A percentile compares a stretch with the other conserved stretches of the same genome.
Evolutionary conservation across 306 rosid species (phyloP).

Genomic region (Boehmeria nivea): DNA sequence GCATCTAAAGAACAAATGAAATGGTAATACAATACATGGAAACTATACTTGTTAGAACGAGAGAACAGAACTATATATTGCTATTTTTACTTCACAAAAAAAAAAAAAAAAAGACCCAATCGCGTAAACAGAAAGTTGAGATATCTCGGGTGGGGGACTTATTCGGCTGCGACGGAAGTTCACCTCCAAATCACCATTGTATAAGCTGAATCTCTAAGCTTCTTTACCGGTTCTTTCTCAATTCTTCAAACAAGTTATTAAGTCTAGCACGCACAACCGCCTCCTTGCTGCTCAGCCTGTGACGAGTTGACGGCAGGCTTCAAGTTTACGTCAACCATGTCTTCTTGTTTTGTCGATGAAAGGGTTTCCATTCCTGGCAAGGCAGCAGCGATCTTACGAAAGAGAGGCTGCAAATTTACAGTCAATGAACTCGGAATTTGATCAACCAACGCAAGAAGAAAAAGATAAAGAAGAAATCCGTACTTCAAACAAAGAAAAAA

Average conservation of each 20-base stretch:
- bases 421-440: neutral
- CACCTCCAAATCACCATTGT: neutral
- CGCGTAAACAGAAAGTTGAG: too few relatives aligned
- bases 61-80: too few relatives aligned
- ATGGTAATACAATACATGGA: constrained; percentile 3
- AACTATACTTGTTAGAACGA: too few relatives aligned
- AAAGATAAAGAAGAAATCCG: neutral
- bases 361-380: constrained; percentile 98
- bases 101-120: too few relatives aligned
- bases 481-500: constrained; percentile 8
- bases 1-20: constrained; percentile 2
- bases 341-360: constrained; percentile 90
- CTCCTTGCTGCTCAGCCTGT: constrained; percentile 80
- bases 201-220: constrained; percentile 10
- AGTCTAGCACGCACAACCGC: constrained; percentile 86
- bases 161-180: too few relatives aligned
- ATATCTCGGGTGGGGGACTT: too few relatives aligned
- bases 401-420: constrained; percentile 77
- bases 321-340: constrained; percentile 95
- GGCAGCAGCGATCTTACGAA: constrained; percentile 97
- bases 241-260: constrained; percentile 19
- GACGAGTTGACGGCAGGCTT: constrained; percentile 71
- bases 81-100: too few relatives aligned
- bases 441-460: neutral
- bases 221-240: constrained; percentile 19